Evolutionary conservation across 73 alveolate species (phyloP).

Genomic region (Tetrahymena malaccensis): DNA sequence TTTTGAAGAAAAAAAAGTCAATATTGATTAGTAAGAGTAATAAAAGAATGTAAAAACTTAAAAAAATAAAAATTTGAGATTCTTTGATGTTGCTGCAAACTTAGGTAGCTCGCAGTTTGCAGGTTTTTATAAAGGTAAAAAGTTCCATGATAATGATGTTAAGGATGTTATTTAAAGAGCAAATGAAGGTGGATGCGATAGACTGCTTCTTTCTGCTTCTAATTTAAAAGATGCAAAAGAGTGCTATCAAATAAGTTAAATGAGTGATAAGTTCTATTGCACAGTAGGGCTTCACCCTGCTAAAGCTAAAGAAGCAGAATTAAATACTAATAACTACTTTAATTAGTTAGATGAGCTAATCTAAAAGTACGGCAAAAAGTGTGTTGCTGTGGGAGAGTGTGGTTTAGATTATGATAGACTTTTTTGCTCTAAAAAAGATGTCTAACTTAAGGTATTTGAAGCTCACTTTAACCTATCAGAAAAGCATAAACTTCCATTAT

Average conservation of each 20-base stretch:
- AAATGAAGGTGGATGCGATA: constrained; percentile 71
- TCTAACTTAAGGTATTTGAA: constrained; percentile 78
- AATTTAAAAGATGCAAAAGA: constrained; percentile 65
- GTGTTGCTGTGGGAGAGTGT: constrained; percentile 94
- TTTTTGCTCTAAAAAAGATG: constrained; percentile 84
- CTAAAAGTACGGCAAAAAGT: constrained; percentile 48
- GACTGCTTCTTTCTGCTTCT: constrained; percentile 85
- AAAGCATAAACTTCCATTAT: constrained; percentile 85
- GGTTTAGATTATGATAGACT: constrained; percentile 96
- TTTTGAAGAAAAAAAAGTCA: not conserved
- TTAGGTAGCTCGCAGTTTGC: constrained; percentile 76
- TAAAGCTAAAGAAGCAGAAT: constrained; percentile 66
- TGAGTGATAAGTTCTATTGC: constrained; percentile 61
- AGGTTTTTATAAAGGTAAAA: constrained; percentile 77
- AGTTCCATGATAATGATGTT: constrained; percentile 82
- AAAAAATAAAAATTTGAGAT: constrained; percentile 8
- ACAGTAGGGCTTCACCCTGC: constrained; percentile 97
- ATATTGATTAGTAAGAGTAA: not conserved
- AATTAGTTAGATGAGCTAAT: not conserved
- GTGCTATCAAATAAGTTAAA: constrained; percentile 55
- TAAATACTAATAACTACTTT: constrained; percentile 36
- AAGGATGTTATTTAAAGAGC: constrained; percentile 86
- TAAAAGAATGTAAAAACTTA: not conserved
- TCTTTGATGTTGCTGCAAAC: constrained; percentile 96
- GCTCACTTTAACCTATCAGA: constrained; percentile 94